A percentile compares a stretch with the other conserved stretches of the same genome.
These are phyloP conservation scores for Beauveria varroae DNA, from an alignment of 2,329 filamentous ascomycete genomes.

Conservation along the genomic window DNA sequence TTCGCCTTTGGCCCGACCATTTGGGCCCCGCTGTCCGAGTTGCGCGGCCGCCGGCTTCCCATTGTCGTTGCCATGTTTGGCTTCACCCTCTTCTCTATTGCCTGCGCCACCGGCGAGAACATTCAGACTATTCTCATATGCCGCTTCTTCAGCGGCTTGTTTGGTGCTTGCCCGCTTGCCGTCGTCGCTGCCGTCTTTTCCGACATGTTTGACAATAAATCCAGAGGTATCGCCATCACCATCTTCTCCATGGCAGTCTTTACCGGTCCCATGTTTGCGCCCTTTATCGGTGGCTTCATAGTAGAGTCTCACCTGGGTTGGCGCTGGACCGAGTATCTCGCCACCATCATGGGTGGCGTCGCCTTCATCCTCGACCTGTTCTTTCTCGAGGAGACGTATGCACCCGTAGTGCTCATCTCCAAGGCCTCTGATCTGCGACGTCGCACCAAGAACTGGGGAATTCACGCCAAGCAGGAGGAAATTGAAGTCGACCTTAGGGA, in stretches of 20 bases:
- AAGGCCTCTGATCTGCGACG: slow-evolving; percentile 56
- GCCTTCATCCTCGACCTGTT: slow-evolving; percentile 53
- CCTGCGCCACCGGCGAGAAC: slow-evolving; percentile 57
- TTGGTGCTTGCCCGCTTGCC: slow-evolving; percentile 61
- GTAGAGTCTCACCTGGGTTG: slow-evolving; percentile 55
- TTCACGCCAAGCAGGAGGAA: slow-evolving; percentile 65
- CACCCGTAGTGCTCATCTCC: slow-evolving; percentile 54
- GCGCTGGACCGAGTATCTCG: slow-evolving; percentile 65
- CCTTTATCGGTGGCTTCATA: slow-evolving; percentile 64
- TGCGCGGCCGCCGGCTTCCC: slow-evolving; percentile 58
- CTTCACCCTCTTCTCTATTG: slow-evolving; percentile 62
- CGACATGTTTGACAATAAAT: slow-evolving; percentile 62
- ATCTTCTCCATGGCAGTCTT: slow-evolving; percentile 48
- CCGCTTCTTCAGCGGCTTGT: slow-evolving; percentile 68
- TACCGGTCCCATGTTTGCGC: slow-evolving; percentile 57
- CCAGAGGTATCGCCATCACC: slow-evolving; percentile 43
- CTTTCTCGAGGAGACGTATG: slow-evolving; percentile 63
- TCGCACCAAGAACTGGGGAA: slow-evolving; percentile 60
- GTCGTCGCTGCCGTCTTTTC: slow-evolving; percentile 65
- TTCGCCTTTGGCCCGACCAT: slow-evolving; percentile 66
- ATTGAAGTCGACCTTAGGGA: slow-evolving; percentile 60
- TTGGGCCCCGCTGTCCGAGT: slow-evolving; percentile 67
- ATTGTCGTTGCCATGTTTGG: slow-evolving; percentile 56
- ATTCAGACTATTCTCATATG: slow-evolving; percentile 63
- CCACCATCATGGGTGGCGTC: slow-evolving; percentile 54